Conservation (phyloP, 169 alveolate genomes). For the Eimeria sp. region DNA sequence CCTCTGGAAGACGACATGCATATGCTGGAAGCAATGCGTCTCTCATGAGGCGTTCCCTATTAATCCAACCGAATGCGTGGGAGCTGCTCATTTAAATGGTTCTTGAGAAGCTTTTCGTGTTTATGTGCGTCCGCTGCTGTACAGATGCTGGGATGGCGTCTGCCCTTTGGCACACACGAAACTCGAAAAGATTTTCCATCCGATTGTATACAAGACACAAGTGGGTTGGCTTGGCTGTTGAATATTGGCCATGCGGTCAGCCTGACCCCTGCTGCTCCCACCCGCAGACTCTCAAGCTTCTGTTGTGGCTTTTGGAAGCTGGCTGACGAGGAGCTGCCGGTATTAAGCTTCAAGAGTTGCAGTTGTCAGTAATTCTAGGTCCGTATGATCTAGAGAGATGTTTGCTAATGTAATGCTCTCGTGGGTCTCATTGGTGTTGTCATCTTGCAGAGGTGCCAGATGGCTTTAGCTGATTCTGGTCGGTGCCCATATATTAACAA, state of each 20-base stretch:
- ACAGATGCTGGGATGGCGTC: constrained; percentile 88
- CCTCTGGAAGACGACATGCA: not conserved
- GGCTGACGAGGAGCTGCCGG: not conserved
- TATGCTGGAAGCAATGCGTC: not conserved
- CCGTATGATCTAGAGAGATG: not conserved
- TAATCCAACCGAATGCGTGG: not conserved
- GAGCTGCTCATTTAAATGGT: not conserved
- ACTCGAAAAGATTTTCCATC: constrained; percentile 92
- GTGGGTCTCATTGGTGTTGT: not conserved
- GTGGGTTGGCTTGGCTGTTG: constrained; percentile 80
- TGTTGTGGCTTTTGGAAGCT: not conserved
- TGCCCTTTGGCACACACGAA: constrained; percentile 93
- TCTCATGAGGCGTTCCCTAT: not conserved
- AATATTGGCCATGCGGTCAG: not conserved
- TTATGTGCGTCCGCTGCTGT: not conserved
- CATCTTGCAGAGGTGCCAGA: constrained; percentile 59
- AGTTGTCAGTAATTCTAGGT: not conserved
- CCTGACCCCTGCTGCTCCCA: not conserved
- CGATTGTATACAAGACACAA: constrained; percentile 91
- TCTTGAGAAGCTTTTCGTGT: not conserved
- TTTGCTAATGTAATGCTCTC: not conserved
- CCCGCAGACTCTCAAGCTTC: not conserved
- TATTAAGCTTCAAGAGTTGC: not conserved
- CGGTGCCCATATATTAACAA: constrained; percentile 68
- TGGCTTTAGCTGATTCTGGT: constrained; percentile 54